Evolutionary conservation across 768 basidiomycete species (phyloP), one percentile per base, ranked within the genome.

Genomic region (Kwoniella sp.): DNA sequence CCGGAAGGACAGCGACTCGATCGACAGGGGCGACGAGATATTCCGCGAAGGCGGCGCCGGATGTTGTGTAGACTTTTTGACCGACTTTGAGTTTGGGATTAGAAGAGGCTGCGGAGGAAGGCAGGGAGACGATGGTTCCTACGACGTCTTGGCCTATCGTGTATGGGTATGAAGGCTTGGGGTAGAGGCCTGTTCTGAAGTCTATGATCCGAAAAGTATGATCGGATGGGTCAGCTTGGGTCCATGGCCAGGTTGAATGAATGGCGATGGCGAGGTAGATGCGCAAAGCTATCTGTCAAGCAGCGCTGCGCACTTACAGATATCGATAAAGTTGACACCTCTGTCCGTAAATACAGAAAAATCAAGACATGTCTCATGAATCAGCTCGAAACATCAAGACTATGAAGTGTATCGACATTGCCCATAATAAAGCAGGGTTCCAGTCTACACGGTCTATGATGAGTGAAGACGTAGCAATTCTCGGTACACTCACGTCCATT

Each of bases 121-220:
- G 92, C 36, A 95, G 82, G 13, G 84, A 84, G 46, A 90, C 84
- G 59, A 98, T 84, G 5, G 83, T 85, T 0, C 96, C 96, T 1
- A 90, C 84, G 0, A 84, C 85, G 80, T 98, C 95, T 69, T 85
- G 85, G 2, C 94, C 93, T 22, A 93, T 81, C 13, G 85, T 83
- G 68, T 76, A 73, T 17, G 73, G 78, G 48, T 72, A 63, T n/a
- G 71, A 65, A 19, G 40, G 40, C 2, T 69, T 60, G 40, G 69
- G 80, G 78, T 80, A 88, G 86, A 83, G 67, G 2, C 83, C 83
- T 7, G 77, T 71, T 47, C 92, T 84, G 74, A 85, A 86, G 78
- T 96, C 94, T 48, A 86, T 87, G 76, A 15, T 8, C 21, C 19
- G 27, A 53, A 33, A 46, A 26, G 55, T 22, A 37, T 3, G 26